These are phyloP conservation scores for Russula vinacea DNA, from an alignment of 768 basidiomycete species.

Conservation along the genomic window DNA sequence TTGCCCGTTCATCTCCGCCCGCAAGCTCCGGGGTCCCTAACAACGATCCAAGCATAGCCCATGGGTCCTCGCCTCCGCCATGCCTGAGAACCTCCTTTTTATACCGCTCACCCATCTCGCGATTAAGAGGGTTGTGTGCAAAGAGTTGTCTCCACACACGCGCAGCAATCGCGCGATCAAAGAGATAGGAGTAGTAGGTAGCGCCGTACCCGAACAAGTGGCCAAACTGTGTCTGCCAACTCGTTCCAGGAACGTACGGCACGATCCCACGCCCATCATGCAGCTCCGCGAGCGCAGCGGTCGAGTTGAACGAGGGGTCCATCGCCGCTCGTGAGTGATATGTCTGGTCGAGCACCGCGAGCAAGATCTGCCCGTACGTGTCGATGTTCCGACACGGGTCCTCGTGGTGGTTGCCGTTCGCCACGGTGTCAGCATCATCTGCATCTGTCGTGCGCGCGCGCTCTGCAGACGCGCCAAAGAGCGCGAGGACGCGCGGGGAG, in stretches of 20 bases:
- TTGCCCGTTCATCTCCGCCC: conserved; percentile 72
- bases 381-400: conserved; percentile 84
- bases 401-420: conserved; percentile 67
- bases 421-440: conserved; percentile 41
- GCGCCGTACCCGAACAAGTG: conserved; percentile 96
- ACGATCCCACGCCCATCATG: conserved; percentile 71
- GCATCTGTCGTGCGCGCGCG: conserved; percentile 39
- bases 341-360: conserved; percentile 82
- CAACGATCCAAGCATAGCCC: conserved; percentile 82
- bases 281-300: conserved; percentile 56
- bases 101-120: conserved; percentile 77
- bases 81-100: conserved; percentile 70
- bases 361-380: conserved; percentile 84
- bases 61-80: conserved; percentile 91
- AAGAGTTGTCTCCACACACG: conserved; percentile 86
- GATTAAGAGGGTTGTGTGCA: conserved; percentile 56
- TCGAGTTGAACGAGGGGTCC: conserved; percentile 66
- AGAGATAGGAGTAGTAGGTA: conserved; percentile 96
- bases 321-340: conserved; percentile 76
- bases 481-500: conserved; percentile 76
- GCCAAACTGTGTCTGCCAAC: conserved; percentile 94
- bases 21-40: conserved; percentile 63
- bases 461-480: conserved; percentile 56
- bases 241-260: conserved; percentile 78
- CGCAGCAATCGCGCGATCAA: conserved; percentile 93